Evolutionary conservation across 2,329 filamentous ascomycete species (phyloP).

Genomic region (Cordyceps javanica): DNA sequence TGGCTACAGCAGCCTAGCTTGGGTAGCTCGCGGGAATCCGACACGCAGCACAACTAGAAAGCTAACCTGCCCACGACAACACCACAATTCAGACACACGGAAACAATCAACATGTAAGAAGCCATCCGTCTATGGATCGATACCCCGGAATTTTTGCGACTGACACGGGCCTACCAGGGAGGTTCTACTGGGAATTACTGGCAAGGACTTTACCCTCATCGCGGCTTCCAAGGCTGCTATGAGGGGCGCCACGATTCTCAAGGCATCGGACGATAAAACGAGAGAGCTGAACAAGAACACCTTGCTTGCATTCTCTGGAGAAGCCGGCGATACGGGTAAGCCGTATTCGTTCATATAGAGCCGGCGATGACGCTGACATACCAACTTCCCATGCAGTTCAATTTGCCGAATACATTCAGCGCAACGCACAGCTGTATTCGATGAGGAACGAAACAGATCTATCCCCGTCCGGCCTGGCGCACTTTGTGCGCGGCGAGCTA

Average conservation of each 20-base stretch:
- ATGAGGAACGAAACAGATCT: slow-evolving; percentile 97
- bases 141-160: background rate
- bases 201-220: slow-evolving; percentile 98
- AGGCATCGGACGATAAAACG: slow-evolving; percentile 95
- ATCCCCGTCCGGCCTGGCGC: slow-evolving; percentile 78
- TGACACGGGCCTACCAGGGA: slow-evolving; percentile 56
- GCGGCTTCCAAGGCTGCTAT: slow-evolving; percentile 97
- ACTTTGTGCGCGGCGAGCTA: slow-evolving; percentile 91
- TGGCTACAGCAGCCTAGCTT: slow-evolving; percentile 17
- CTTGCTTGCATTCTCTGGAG: slow-evolving; percentile 89
- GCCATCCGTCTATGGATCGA: background rate
- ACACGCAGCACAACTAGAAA: slow-evolving; percentile 11
- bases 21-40: slow-evolving; percentile 7
- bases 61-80: slow-evolving; percentile 14
- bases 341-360: slow-evolving; percentile 9
- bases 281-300: slow-evolving; percentile 87
- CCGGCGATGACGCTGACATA: background rate
- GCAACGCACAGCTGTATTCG: slow-evolving; percentile 94
- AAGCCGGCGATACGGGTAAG: slow-evolving; percentile 89
- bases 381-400: slow-evolving; percentile 58
- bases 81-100: background rate
- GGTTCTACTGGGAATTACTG: slow-evolving; percentile 94
- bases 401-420: slow-evolving; percentile 99
- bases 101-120: slow-evolving; percentile 12
- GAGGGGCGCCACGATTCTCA: slow-evolving; percentile 94